Conservation (phyloP, 495 filamentous ascomycete species). For the Baudoinia panamericana region DNA sequence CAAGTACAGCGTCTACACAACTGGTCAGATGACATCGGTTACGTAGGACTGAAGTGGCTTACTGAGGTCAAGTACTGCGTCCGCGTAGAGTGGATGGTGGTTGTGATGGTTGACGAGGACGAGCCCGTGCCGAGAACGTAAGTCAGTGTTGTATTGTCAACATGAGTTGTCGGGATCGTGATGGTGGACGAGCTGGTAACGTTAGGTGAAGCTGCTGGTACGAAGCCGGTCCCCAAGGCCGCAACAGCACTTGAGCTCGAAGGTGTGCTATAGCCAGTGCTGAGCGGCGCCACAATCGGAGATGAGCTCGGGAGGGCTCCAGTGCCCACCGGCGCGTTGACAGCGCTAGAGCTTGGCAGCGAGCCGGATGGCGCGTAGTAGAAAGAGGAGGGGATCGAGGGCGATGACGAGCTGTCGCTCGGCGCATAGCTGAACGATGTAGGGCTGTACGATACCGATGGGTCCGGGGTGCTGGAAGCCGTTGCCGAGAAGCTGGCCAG, state of each 20-base stretch:
- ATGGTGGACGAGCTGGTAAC: background rate
- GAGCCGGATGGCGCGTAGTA: slow-evolving; percentile 7
- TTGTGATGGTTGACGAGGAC: slow-evolving; percentile 9
- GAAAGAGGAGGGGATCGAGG: slow-evolving; percentile 4
- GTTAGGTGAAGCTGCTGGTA: background rate
- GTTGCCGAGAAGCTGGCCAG: slow-evolving; percentile 3
- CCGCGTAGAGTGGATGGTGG: slow-evolving; percentile 14
- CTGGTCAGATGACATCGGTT: background rate
- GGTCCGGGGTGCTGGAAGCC: background rate
- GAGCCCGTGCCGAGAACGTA: slow-evolving; percentile 14
- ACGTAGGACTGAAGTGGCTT: no score
- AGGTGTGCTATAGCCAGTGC: background rate
- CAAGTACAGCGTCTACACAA: slow-evolving; percentile 8
- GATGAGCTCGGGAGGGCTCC: background rate
- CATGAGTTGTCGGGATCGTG: background rate
- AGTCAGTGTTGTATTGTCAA: slow-evolving; percentile 11
- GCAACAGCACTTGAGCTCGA: no score
- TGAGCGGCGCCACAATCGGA: background rate
- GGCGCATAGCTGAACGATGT: slow-evolving; percentile 2
- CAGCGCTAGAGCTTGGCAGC: slow-evolving; percentile 1
- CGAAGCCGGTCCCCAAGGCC: background rate
- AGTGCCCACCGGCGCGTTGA: background rate
- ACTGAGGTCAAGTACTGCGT: slow-evolving; percentile 14
- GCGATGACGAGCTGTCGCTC: background rate
- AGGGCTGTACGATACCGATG: background rate